Evolutionary conservation across 306 rosid species (phyloP).

Genomic region (Ceratonia siliqua): DNA sequence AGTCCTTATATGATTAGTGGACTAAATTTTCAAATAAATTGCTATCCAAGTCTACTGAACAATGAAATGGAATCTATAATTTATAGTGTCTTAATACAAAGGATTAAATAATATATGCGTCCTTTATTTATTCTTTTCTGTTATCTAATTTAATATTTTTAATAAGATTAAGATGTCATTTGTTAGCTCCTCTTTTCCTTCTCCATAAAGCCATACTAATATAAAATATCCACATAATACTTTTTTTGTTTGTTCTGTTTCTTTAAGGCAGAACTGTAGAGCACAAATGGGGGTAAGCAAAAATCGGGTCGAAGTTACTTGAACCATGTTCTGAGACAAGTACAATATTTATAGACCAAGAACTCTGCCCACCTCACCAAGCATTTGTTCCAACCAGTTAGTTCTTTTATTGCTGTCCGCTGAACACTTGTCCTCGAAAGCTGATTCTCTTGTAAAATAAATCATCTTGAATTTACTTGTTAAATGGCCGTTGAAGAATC

Average conservation of each 20-base stretch:
- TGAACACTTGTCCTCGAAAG: slow-evolving; percentile 10
- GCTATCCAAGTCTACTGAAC: neutral
- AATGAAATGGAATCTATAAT: neutral
- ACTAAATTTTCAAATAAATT: neutral
- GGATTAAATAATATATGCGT: neutral
- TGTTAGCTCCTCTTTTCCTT: neutral
- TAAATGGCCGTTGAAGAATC: slow-evolving; percentile 26
- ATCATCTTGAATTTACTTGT: slow-evolving; percentile 27
- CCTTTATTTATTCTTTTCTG: neutral
- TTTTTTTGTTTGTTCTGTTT: neutral
- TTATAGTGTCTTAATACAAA: neutral
- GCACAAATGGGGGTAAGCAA: slow-evolving; percentile 19
- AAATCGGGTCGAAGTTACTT: slow-evolving; percentile 3
- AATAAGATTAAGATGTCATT: neutral
- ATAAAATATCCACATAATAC: neutral
- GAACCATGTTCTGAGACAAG: slow-evolving; percentile 20
- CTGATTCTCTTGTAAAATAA: no score
- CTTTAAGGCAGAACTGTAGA: slow-evolving; percentile 5
- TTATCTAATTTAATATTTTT: no score
- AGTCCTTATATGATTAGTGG: no score
- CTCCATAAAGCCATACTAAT: neutral
- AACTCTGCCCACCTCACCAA: slow-evolving; percentile 3
- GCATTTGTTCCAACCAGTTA: neutral
- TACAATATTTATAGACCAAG: slow-evolving; percentile 2
- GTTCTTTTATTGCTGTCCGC: slow-evolving; percentile 18